These are phyloP conservation scores for Silene conica DNA, from an alignment of 148 eudicot species.

Conservation along the genomic window DNA sequence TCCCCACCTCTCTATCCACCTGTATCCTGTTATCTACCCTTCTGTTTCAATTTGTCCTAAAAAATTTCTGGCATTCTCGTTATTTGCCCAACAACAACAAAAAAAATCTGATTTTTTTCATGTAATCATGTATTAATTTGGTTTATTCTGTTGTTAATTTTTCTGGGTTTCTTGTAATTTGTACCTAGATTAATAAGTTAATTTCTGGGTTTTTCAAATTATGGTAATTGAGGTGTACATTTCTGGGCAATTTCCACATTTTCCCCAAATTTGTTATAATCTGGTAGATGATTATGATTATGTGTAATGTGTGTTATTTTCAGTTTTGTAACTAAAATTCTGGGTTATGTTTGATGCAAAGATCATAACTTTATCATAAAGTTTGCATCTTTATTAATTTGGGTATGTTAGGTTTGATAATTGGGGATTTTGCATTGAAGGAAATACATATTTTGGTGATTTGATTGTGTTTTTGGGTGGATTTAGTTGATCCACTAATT, in stretches of 20 bases:
- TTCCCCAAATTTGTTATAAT: neutral
- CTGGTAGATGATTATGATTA: neutral
- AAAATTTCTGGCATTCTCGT: neutral
- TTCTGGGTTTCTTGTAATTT: neutral
- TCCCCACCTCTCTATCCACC: slow-evolving; percentile 6
- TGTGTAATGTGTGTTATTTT: neutral
- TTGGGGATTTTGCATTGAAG: neutral
- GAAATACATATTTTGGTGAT: neutral
- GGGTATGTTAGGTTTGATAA: neutral
- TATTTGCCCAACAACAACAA: neutral
- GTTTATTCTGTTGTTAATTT: neutral
- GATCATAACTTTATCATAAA: neutral
- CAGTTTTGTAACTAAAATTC: neutral
- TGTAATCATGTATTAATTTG: too few relatives aligned
- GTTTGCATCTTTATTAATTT: neutral
- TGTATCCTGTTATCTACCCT: neutral
- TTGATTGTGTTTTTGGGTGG: slow-evolving; percentile 1
- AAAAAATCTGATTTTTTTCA: neutral
- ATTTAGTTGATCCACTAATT: slow-evolving; percentile 10
- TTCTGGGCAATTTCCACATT: neutral
- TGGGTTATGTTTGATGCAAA: neutral
- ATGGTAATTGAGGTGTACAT: neutral
- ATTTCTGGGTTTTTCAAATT: neutral
- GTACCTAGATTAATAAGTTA: neutral
- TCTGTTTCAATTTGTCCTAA: neutral